Base-by-base conservation (phyloP, 2,329 filamentous ascomycete species). In the Talaromyces sp. region DNA sequence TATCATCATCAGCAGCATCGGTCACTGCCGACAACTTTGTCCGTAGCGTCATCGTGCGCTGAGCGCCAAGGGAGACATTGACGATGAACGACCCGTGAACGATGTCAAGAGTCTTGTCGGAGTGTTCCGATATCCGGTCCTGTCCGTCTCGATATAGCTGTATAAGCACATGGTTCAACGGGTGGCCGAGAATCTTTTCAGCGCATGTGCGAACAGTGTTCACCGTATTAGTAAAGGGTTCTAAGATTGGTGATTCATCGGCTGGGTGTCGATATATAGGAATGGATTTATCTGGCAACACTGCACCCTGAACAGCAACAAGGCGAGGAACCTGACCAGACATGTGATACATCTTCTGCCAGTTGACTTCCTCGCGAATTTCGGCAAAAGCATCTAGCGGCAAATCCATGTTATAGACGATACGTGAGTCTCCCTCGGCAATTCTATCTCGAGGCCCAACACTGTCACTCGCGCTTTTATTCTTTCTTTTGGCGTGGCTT, bases 81-180 rank as follows among this genome's bases (percentile, higher is more conserved):
- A 93, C 92, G 67, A 99, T 96, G 63, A 83, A 93, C 28, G 90
- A 95, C 4, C 83, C 87, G 30, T 84, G 86, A 12, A 87, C 87
- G 61, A 99, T 95, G 73, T 99, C 95, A 28, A 99, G 81, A 0
- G 94, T 96, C 78, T 99, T 99, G 74, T 99, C 95, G 44, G 92
- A 96, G 72, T 99, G 95, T 72, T 99, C 95, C 0, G 91, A 95
- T 65, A 99, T 99, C 72, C 92, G 92, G 76, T 99, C 95, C 55
- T 86, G 87, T 2, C 94, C 91, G 67, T 85, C 84, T n/a, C 95
- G 90, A 71, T 99, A 99, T 62, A 92, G 85, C 71, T 99, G 95
- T 53, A 99, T 96, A 55, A 99, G 79, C 1, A 88, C 93, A 72
- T 99, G 95, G 70, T 99, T 99, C 50, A 99, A 77, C 0, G 85